These are phyloP conservation scores for Ascodesmis nigricans DNA, from an alignment of 495 filamentous ascomycete genomes.

Conservation along the genomic window DNA sequence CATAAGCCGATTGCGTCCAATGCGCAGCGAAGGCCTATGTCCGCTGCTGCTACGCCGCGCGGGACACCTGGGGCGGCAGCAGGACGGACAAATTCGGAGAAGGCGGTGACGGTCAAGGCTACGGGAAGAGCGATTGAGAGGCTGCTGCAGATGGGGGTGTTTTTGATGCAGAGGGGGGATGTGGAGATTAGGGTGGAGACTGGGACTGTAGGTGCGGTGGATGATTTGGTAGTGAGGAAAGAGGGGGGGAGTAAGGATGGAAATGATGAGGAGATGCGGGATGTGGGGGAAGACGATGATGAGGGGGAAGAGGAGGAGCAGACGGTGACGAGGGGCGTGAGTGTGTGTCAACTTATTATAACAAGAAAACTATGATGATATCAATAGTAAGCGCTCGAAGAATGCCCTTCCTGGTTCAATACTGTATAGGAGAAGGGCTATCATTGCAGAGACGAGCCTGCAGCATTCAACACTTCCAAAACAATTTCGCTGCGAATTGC, in stretches of 20 bases:
- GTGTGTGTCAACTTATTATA: too few species aligned
- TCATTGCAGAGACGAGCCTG: too few species aligned
- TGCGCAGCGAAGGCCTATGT: too few species aligned
- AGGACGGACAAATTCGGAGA: constrained; percentile 24
- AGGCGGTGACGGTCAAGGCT: constrained; percentile 49
- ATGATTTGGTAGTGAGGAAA: constrained; percentile 38
- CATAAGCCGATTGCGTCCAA: constrained; percentile 38
- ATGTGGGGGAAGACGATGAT: background rate
- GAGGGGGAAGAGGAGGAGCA: background rate
- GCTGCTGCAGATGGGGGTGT: constrained; percentile 39
- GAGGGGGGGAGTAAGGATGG: constrained; percentile 13
- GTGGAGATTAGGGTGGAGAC: constrained; percentile 36
- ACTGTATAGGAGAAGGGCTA: too few species aligned
- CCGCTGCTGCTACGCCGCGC: too few species aligned
- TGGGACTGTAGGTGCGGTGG: constrained; percentile 42
- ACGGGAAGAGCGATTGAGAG: constrained; percentile 62
- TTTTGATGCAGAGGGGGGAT: constrained; percentile 37
- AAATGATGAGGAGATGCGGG: background rate
- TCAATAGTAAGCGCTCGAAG: too few species aligned
- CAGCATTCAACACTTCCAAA: too few species aligned
- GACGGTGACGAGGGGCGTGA: background rate
- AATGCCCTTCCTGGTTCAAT: too few species aligned
- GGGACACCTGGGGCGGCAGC: too few species aligned
- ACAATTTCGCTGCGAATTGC: too few species aligned
- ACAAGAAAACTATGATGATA: too few species aligned